Evolutionary conservation across 2,329 filamentous ascomycete genomes (phyloP).

Genomic region (Phoma herbarum): DNA sequence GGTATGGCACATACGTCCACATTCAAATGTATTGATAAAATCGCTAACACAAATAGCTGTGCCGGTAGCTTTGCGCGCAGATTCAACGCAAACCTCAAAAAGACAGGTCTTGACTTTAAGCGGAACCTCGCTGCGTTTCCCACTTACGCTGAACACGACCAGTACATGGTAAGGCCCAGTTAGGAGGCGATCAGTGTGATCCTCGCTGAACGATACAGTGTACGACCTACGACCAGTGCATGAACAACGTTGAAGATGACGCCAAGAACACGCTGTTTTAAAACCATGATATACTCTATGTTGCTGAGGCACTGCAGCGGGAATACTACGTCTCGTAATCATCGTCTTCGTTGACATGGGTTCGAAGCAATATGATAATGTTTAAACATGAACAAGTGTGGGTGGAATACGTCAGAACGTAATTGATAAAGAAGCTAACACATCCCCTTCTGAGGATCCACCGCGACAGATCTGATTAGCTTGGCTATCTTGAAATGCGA

Average conservation of each 20-base stretch:
- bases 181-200: background rate
- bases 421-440: too few relatives aligned
- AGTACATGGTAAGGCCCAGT: slow-evolving; percentile 30
- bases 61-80: slow-evolving; percentile 30
- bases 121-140: slow-evolving; percentile 32
- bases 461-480: too few relatives aligned
- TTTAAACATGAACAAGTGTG: too few relatives aligned
- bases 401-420: too few relatives aligned
- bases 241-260: slow-evolving; percentile 11
- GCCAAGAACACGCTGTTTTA: background rate
- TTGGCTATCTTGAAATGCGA: too few relatives aligned
- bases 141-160: slow-evolving; percentile 34
- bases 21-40: background rate
- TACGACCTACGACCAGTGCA: slow-evolving; percentile 29
- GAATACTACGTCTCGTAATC: slow-evolving; percentile 38
- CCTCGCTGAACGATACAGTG: slow-evolving; percentile 24
- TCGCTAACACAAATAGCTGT: slow-evolving; percentile 27
- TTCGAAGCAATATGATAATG: too few relatives aligned
- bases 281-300: slow-evolving; percentile 33
- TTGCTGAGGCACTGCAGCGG: slow-evolving; percentile 29
- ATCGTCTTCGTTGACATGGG: too few relatives aligned
- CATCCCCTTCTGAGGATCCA: too few relatives aligned
- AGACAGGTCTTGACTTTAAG: slow-evolving; percentile 18
- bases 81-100: slow-evolving; percentile 24
- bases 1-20: slow-evolving; percentile 9